Conservation (phyloP, 192 early-diverging fungal species). For the Coemansia sp. region DNA sequence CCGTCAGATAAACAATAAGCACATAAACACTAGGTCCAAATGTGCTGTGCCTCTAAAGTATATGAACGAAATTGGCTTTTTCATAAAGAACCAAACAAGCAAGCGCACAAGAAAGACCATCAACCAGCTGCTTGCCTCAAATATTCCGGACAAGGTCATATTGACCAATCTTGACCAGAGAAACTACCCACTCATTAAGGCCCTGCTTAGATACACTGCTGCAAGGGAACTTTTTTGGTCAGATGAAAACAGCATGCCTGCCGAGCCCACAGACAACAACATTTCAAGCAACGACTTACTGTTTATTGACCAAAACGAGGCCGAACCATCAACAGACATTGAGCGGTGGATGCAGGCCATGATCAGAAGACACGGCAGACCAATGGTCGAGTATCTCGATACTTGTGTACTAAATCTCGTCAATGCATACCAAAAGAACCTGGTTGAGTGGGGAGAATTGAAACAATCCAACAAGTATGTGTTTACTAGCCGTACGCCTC, state of each 20-base stretch:
- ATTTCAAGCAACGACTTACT: no score
- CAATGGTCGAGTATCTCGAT: not conserved
- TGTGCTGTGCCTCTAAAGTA: not conserved
- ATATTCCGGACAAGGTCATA: not conserved
- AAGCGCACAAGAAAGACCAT: not conserved
- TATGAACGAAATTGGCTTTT: not conserved
- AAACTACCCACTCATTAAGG: constrained; percentile 1
- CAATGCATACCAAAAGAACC: constrained; percentile 11
- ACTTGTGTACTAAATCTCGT: not conserved
- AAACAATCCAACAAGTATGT: no score
- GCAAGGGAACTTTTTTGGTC: not conserved
- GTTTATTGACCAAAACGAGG: not conserved
- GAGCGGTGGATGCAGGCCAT: not conserved
- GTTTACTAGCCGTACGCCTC: not conserved
- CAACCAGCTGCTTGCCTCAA: not conserved
- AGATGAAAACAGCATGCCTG: not conserved
- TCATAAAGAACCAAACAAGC: not conserved
- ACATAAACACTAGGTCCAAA: not conserved
- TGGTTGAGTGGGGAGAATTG: no score
- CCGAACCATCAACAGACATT: not conserved
- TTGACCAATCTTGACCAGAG: not conserved
- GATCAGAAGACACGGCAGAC: not conserved
- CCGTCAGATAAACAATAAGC: not conserved
- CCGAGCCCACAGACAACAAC: not conserved
- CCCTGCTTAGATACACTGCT: not conserved